Conservation (phyloP, 352 stramenopile species). For the Pythium biforme region DNA sequence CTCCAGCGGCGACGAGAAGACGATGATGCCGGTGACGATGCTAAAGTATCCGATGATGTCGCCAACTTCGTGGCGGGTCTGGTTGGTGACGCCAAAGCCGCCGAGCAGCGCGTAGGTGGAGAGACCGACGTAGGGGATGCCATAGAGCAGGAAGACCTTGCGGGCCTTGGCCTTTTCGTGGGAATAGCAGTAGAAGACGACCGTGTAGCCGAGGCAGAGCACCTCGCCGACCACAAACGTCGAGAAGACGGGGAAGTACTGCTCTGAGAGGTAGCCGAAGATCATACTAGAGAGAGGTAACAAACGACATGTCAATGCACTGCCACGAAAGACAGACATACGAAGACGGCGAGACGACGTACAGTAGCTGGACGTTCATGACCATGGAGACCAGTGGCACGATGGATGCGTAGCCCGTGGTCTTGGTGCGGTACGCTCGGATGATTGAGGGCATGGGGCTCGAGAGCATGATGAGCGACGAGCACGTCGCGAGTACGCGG, state of each 20-base stretch:
- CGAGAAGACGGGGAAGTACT: conserved; percentile 48
- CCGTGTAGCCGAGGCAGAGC: conserved; percentile 38
- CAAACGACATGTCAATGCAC: no score
- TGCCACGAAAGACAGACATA: no score
- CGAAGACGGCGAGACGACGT: no score
- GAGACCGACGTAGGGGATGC: conserved; percentile 28
- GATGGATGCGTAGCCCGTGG: conserved; percentile 32
- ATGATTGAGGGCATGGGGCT: conserved; percentile 42
- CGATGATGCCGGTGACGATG: conserved; percentile 44
- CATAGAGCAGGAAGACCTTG: conserved; percentile 26
- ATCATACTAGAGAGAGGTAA: conserved; percentile 23
- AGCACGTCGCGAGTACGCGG: conserved; percentile 31
- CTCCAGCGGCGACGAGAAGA: conserved; percentile 58
- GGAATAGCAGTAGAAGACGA: conserved; percentile 48
- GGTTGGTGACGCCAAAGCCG: conserved; percentile 29
- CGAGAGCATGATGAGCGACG: conserved; percentile 36
- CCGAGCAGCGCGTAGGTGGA: conserved; percentile 46
- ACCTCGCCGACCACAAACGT: conserved; percentile 47
- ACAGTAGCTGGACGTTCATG: conserved; percentile 38
- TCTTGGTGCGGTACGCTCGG: conserved; percentile 31
- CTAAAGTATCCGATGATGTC: conserved; percentile 40
- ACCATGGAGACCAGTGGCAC: conserved; percentile 37
- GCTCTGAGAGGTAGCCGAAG: conserved; percentile 42
- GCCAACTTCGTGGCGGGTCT: conserved; percentile 32
- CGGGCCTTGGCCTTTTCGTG: conserved; percentile 41